Evolutionary conservation across 2,329 filamentous ascomycete species (phyloP).

Genomic region (Karstenula rhodostoma): DNA sequence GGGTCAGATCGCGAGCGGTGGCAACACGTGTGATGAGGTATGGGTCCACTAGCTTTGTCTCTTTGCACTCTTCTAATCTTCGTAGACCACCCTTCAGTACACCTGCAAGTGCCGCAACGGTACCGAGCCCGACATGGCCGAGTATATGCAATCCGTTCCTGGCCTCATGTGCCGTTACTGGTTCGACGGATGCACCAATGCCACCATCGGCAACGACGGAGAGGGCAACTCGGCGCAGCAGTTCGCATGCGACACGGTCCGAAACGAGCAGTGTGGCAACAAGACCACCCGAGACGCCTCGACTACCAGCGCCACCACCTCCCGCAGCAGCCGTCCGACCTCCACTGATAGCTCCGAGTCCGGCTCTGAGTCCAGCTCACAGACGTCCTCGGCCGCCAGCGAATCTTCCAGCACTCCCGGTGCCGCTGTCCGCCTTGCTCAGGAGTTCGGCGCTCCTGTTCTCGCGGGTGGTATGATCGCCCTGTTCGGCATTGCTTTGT

Average conservation of each 20-base stretch:
- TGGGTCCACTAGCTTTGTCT: conserved; percentile 32
- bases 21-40: conserved; percentile 67
- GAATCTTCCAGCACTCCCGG: conserved; percentile 47
- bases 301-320: conserved; percentile 25
- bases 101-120: conserved; percentile 66
- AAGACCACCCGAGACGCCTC: conserved; percentile 46
- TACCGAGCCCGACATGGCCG: conserved; percentile 61
- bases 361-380: conserved; percentile 31
- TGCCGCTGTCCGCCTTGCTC: conserved; percentile 53
- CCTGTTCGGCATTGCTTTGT: conserved; percentile 66
- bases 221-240: conserved; percentile 44
- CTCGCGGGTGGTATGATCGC: conserved; percentile 63
- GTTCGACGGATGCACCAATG: conserved; percentile 53
- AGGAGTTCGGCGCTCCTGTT: conserved; percentile 61
- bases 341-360: conserved; percentile 12
- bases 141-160: conserved; percentile 67
- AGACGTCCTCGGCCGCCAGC: conserved; percentile 33
- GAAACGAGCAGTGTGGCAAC: conserved; percentile 60
- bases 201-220: conserved; percentile 29
- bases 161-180: conserved; percentile 66
- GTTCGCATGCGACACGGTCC: conserved; percentile 55
- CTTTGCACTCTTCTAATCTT: conserved; percentile 29
- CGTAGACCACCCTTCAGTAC: conserved; percentile 61
- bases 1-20: conserved; percentile 49
- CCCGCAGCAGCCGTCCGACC: conserved; percentile 38